Evolutionary conservation across 2,329 filamentous ascomycete species (phyloP), one percentile per base, ranked within the genome.

Genomic region (Cladosporium austrohemisphaericum): DNA sequence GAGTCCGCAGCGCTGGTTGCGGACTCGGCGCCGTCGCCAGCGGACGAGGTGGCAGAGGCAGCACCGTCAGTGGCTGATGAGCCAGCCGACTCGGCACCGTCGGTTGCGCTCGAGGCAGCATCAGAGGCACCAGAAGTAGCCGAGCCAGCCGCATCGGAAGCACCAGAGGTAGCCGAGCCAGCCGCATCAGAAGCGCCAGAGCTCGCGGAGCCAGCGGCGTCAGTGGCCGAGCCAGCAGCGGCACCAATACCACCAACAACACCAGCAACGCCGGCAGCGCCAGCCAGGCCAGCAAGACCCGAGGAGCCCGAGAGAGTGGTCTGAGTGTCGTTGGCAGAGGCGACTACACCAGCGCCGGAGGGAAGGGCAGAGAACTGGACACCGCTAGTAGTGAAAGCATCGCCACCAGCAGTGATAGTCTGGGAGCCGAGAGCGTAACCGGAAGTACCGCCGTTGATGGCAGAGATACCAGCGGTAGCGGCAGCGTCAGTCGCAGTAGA

Each of bases 281-380:
- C 52, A 45, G 38, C 38, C 20, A 45, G 49, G 31, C 51, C 46
- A 33, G 47, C 41, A 31, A 52, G 50, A 25, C 46, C 51, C 16
- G 53, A 54, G 37, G 56, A 55, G 44, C 53, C 55, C 25, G 52
- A 53, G 29, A 55, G 55, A 35, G 48, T 51, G 43, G 53, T 50
- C 46, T 52, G 45, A 28, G 57, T 53, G 47, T 56, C 57, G 19
- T 49, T 48, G 20, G 56, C 52, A 38, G 55, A 54, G 38, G 57
- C 41, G 41, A 55, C 53, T 9, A 54, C 57, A 35, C 57, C 50
- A 9, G 54, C 36, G 22, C 53, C 57, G 23, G 52, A 52, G 32
- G 61, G 55, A 45, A 60, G 55, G 52, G 60, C 49, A n/a, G 55
- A 51, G 46, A 55, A 51, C 19, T 40, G 47, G 28, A 49, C 37